Conservation (phyloP, 2,329 filamentous ascomycete species). For the Lachnellula suecica region DNA sequence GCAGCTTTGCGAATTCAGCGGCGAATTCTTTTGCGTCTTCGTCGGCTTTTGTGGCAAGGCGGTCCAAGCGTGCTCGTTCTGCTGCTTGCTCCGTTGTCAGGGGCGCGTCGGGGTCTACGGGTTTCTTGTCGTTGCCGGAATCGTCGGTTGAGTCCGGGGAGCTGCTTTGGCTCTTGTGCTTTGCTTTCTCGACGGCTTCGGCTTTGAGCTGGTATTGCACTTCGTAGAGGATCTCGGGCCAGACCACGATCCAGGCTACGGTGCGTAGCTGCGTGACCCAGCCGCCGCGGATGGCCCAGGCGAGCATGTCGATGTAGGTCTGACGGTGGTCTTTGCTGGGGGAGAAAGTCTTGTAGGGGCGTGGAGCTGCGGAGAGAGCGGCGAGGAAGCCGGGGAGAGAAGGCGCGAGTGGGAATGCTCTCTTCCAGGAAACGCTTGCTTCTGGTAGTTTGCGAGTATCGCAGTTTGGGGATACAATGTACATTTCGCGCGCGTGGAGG, state of each 20-base stretch:
- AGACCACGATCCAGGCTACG: constrained; percentile 85
- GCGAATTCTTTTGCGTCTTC: constrained; percentile 22
- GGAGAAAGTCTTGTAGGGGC: constrained; percentile 79
- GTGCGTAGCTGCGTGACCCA: constrained; percentile 94
- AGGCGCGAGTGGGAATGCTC: constrained; percentile 79
- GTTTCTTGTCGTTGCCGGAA: constrained; percentile 19
- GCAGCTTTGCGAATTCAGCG: constrained; percentile 28
- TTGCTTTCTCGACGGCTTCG: constrained; percentile 41
- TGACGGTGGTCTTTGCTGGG: constrained; percentile 85
- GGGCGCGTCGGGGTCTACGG: constrained; percentile 28
- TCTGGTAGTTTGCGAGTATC: constrained; percentile 69
- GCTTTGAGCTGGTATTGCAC: constrained; percentile 71
- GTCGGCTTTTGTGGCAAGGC: constrained; percentile 55
- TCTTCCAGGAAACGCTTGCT: constrained; percentile 71
- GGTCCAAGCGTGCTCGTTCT: constrained; percentile 59
- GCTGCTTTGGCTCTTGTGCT: constrained; percentile 28
- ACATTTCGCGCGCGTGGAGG: constrained; percentile 84
- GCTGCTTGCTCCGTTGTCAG: constrained; percentile 56
- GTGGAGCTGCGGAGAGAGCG: constrained; percentile 74
- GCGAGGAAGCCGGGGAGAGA: constrained; percentile 85
- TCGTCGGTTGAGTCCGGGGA: constrained; percentile 18
- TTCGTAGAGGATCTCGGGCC: constrained; percentile 77
- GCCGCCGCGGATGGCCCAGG: constrained; percentile 87
- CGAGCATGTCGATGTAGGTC: constrained; percentile 85
- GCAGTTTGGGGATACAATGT: constrained; percentile 88